Percentiles rank a stretch among this genome's conserved stretches.
phyloP scores from a whole-genome alignment of 164 flowering plant genomes.

The Cinnamomum micranthum region DNA sequence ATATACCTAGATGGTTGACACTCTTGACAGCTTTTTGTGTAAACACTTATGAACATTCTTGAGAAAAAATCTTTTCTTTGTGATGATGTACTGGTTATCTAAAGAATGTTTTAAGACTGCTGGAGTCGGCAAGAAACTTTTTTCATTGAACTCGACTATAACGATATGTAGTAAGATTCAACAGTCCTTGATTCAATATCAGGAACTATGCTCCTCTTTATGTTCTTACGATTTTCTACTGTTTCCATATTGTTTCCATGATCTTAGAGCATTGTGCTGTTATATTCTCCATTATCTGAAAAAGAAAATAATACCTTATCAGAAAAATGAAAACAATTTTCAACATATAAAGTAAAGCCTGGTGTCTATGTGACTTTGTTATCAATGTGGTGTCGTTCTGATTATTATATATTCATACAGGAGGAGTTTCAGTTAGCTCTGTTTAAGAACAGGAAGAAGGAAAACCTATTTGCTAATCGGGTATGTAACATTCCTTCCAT shows the following conservation, averaged over 20 bases:
- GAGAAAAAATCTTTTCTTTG: no score
- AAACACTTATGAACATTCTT: no score
- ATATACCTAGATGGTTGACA: no score
- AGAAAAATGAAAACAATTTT: constrained; percentile 2
- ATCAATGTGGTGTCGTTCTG: not conserved
- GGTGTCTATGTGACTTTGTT: not conserved
- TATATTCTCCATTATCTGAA: not conserved
- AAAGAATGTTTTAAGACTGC: no score
- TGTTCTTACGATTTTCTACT: not conserved
- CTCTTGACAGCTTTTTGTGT: no score
- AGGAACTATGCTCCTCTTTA: not conserved
- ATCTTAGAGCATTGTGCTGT: not conserved
- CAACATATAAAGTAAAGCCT: not conserved
- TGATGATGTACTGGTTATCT: no score
- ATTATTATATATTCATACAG: constrained; percentile 38
- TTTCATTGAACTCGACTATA: not conserved
- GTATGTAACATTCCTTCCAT: constrained; percentile 30
- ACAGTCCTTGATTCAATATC: not conserved
- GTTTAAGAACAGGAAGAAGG: constrained; percentile 85
- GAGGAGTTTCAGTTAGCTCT: constrained; percentile 93
- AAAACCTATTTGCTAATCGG: constrained; percentile 91
- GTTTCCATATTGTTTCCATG: not conserved
- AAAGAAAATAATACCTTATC: not conserved
- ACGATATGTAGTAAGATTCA: not conserved
- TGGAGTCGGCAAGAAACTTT: no score